Evolutionary conservation across 371 early-diverging fungal species (phyloP), one percentile per base, ranked within the genome.

Genomic region (Mucor ambiguus): DNA sequence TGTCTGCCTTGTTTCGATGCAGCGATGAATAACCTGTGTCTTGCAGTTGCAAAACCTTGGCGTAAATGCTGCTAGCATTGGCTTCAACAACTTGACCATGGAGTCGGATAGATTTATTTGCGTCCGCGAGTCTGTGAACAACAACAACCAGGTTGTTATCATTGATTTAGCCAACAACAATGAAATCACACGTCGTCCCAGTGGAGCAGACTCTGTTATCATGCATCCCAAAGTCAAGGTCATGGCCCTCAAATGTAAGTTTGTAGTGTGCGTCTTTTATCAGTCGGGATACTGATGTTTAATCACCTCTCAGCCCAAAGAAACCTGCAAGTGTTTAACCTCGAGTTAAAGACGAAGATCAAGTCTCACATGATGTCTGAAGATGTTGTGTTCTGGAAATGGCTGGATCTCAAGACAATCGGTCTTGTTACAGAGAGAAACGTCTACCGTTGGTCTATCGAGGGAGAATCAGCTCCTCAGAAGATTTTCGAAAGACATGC

Each of bases 91-190:
- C 18, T 89, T 98, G 67, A 98, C 99, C 49, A 91, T 98, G 87
- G 97, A 98, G 79, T 97, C 97, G 9, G 98, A 98, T 81, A 91
- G 94, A 71, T 98, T 91, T 80, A 95, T 98, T 69, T 98, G 98
- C 82, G 91, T 98, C 55, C 93, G 98, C 61, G 99, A 98, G 73
- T 88, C 90, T 63, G 90, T 89, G 32, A 93, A 93, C 59, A 89
- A 92, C 58, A 85, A 86, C 67, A 94, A 93, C 70, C 90, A 93
- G 72, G 96, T 98, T 35, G 95, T 95, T 61, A 95, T 98, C 68
- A 86, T 98, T 54, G 99, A 98, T 81, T 81, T 98, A 82, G 81
- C 85, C 56, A 90, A 95, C 70, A 87, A 92, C 41, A 84, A 85
- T 54, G 93, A 94, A 67, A 77, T 95, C 52, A 85, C 92, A 69